Conservation (phyloP, 768 basidiomycete genomes). For the Steccherinum ochraceum region DNA sequence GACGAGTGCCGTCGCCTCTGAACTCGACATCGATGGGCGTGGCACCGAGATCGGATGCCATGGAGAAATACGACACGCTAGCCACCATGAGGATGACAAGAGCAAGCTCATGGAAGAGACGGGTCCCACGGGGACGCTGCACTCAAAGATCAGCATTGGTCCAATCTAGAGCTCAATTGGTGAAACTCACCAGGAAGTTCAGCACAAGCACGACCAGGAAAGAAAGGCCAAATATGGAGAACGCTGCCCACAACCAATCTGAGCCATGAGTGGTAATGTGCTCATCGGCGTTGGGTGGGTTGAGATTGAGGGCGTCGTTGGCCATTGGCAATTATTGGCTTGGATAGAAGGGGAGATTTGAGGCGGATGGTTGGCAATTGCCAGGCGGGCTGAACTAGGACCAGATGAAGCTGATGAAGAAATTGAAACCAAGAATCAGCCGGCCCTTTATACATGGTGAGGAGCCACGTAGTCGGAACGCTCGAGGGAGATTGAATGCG, state of each 20-base stretch:
- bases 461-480: too few species aligned
- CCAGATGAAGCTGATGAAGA: too few species aligned
- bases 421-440: too few species aligned
- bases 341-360: too few species aligned
- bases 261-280: conserved; percentile 41
- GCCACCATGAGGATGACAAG: conserved; percentile 40
- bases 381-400: too few species aligned
- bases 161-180: neutral
- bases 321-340: conserved; percentile 14
- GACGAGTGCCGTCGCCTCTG: conserved; percentile 28
- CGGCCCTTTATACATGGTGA: too few species aligned
- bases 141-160: neutral
- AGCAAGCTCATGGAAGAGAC: conserved; percentile 45
- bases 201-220: conserved; percentile 32
- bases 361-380: too few species aligned
- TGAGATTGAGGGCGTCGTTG: conserved; percentile 27
- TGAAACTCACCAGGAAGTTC: conserved; percentile 25
- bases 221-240: conserved; percentile 40
- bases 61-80: conserved; percentile 41
- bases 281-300: conserved; percentile 29
- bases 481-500: too few species aligned
- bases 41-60: conserved; percentile 52
- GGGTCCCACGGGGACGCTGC: conserved; percentile 32
- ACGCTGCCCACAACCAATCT: conserved; percentile 53
- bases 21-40: conserved; percentile 41